Evolutionary conservation across 257 asterid genomes (phyloP), one percentile per base, ranked within the genome.

Genomic region (Solanum chilense): DNA sequence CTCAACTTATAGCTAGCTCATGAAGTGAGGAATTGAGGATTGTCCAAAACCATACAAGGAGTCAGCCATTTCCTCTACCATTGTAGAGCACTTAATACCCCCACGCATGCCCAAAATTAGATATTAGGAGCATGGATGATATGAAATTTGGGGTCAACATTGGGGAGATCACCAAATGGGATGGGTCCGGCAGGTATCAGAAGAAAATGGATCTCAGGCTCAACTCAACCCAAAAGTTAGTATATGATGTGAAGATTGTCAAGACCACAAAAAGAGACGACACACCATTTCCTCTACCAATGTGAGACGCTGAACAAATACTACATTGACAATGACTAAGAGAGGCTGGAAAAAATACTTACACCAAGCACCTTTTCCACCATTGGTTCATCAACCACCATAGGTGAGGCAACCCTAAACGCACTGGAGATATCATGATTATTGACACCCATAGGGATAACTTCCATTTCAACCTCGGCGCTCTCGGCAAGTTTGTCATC

Each of bases 401-500:
- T 89, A 90, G 98, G 95, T 76, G 97, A 91, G 25, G 91, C 84
- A 86, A 90, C 89, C 89, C 94, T 92, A 88, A 94, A 93, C 62
- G 98, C 95, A 90, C 86, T 92, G 60, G 99, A 92, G 80, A 96
- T 92, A 39, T 94, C 99, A 89, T 93, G 98, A 88, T 91, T 95
- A 90, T 94, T 94, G 60, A 92, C 94, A 87, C 95, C 94, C 91
- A 97, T 95, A 39, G 98, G 99, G 80, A 97, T 96, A 86, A 97
- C 97, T 92, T 97, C 99, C 98, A 96, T 93, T 92, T 97, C 99
- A 86, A 96, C 98, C 90, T 96, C 99, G 91, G 97, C 98, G 86
- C 93, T 97, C 88, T 94, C 98, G 89, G 98, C 95, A 73, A 97
- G 93, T 89, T 97, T 96, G 88, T 93, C 91, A 84, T 93, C 98